These are phyloP conservation scores for Pilobolus umbonatus DNA, from an alignment of 192 early-diverging fungal genomes.

Conservation along the genomic window DNA sequence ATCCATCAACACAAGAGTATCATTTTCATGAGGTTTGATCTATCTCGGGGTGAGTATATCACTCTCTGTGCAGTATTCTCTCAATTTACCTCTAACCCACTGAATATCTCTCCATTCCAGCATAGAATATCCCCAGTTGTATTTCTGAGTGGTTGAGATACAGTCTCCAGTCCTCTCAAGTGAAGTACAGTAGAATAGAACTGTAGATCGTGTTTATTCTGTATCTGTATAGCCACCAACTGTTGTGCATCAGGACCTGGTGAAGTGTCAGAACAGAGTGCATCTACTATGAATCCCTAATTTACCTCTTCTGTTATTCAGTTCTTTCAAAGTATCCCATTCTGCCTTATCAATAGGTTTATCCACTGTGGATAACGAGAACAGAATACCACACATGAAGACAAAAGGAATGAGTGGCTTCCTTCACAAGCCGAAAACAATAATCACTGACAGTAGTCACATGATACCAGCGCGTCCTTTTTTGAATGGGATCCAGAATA, in stretches of 20 bases:
- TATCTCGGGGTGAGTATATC: too few relatives aligned
- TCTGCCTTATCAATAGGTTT: constrained; percentile 5
- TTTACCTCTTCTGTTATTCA: constrained; percentile 50
- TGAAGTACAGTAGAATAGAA: constrained; percentile 64
- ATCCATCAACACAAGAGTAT: constrained; percentile 43
- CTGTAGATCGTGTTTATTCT: constrained; percentile 7
- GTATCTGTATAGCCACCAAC: neutral
- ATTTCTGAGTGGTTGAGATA: constrained; percentile 55
- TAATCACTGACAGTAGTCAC: too few relatives aligned
- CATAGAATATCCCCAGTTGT: constrained; percentile 49
- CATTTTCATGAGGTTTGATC: too few relatives aligned
- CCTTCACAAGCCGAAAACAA: too few relatives aligned
- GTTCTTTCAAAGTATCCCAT: constrained; percentile 38
- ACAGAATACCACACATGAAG: constrained; percentile 55
- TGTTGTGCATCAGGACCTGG: constrained; percentile 54
- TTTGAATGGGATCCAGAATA: too few relatives aligned
- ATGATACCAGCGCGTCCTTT: too few relatives aligned
- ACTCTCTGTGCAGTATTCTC: too few relatives aligned
- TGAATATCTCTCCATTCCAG: constrained; percentile 94
- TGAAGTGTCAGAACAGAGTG: neutral
- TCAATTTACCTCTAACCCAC: constrained; percentile 52
- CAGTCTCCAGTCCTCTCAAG: constrained; percentile 54
- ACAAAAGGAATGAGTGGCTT: neutral
- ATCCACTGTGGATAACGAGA: constrained; percentile 28
- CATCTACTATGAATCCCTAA: neutral